Percentiles rank a stretch among this genome's conserved stretches.
Evolutionary conservation across 1,284 basidiomycete species (phyloP).

Genomic region (Melampsora larici-populina): DNA sequence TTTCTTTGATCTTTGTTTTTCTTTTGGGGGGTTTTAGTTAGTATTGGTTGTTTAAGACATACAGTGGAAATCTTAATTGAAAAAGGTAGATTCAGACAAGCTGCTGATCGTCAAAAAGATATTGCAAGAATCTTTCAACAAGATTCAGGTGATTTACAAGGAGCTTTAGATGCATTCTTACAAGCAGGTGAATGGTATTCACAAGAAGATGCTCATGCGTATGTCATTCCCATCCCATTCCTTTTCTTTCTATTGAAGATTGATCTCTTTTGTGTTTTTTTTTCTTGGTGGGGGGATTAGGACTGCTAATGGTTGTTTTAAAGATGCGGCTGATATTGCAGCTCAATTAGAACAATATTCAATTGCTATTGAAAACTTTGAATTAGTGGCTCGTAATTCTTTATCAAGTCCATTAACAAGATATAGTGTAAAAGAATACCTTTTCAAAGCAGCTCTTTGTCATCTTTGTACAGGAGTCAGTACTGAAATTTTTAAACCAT

Average conservation of each 20-base stretch:
- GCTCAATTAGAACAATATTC: slow-evolving; percentile 82
- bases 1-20: background rate
- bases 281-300: slow-evolving; percentile 56
- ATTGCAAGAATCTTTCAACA: slow-evolving; percentile 89
- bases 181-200: slow-evolving; percentile 96
- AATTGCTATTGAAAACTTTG: slow-evolving; percentile 80
- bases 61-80: slow-evolving; percentile 80
- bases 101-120: slow-evolving; percentile 94
- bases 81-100: slow-evolving; percentile 88
- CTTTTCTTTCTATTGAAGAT: slow-evolving; percentile 1
- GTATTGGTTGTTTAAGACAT: slow-evolving; percentile 80
- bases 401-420: slow-evolving; percentile 83
- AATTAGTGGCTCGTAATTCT: slow-evolving; percentile 83
- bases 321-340: slow-evolving; percentile 91
- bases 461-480: slow-evolving; percentile 81
- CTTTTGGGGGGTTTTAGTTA: slow-evolving; percentile 61
- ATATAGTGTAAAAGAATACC: slow-evolving; percentile 98
- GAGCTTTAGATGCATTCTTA: slow-evolving; percentile 85
- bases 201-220: slow-evolving; percentile 94
- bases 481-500: slow-evolving; percentile 43
- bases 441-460: slow-evolving; percentile 81
- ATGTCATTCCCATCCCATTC: slow-evolving; percentile 54
- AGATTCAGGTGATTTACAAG: slow-evolving; percentile 65
- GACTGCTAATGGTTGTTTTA: slow-evolving; percentile 91
- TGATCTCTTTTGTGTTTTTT: slow-evolving; percentile 37